Percentiles rank a stretch among this genome's conserved stretches.
phyloP scores from a whole-genome alignment of 2,329 filamentous ascomycete genomes.

The Setomelanomma holmii region DNA sequence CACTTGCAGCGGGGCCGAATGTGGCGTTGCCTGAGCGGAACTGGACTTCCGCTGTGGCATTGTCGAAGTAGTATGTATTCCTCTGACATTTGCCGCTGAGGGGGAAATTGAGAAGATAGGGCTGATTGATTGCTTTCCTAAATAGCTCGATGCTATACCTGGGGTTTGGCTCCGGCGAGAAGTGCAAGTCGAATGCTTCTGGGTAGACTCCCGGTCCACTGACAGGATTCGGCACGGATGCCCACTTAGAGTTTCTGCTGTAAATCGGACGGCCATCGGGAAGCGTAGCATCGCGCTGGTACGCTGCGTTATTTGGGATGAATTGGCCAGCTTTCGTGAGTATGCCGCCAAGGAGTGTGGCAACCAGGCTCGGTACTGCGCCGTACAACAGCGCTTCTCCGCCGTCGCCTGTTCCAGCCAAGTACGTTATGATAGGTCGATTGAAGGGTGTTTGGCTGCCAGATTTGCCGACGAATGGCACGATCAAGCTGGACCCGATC shows the following conservation, averaged over 20 bases:
- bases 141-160: conserved; percentile 3
- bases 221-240: not conserved
- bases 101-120: conserved; percentile 6
- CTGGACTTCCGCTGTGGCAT: conserved; percentile 10
- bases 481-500: not conserved
- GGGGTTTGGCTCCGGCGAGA: conserved; percentile 6
- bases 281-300: not conserved
- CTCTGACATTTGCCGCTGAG: conserved; percentile 8
- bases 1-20: conserved; percentile 14
- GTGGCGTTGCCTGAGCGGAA: conserved; percentile 14
- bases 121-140: conserved; percentile 16
- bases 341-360: not conserved
- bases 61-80: conserved; percentile 13
- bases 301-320: not conserved
- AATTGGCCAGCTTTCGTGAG: not conserved
- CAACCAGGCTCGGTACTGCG: not conserved
- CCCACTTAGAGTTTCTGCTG: not conserved
- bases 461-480: not conserved
- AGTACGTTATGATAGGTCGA: not conserved
- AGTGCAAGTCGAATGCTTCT: conserved; percentile 14
- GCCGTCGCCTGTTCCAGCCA: not conserved
- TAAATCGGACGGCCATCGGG: not conserved
- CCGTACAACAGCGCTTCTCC: not conserved
- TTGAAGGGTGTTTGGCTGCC: not conserved
- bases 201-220: conserved; percentile 2